Base-by-base conservation (phyloP, 495 filamentous ascomycete genomes). In the Aspergillus nidulans region DNA sequence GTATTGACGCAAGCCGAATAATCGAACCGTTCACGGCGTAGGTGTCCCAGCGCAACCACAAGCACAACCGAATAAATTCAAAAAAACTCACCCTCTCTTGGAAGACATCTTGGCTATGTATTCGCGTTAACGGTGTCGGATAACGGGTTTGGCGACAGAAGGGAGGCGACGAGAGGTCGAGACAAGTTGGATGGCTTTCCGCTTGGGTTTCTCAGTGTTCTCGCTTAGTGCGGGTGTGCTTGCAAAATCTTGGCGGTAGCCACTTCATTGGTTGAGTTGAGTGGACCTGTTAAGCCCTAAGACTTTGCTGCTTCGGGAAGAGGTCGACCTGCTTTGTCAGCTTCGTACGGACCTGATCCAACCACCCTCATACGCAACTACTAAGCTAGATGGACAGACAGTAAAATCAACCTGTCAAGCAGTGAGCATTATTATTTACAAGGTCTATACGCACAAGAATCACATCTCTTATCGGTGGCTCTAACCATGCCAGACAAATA, bases 101-200 rank as follows among this genome's bases (percentile, higher is more conserved):
- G 78, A 80, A 78, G 78, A 80, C 78, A 81, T 81, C 63, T 76
- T 78, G 76, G 73, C 69, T 76, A 62, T 64, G 63, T 74, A 68
- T 77, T 67, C 39, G 38, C 24, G 65, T 66, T 64, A 64, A 68
- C 62, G 66, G 69, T 69, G 69, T 72, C 66, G 68, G 67, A 65
- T 71, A 69, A 66, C 64, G 56, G 71, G 63, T 64, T 61, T 64
- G 66, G 68, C 64, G 65, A 61, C 57, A 52, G 49, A 69, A 63
- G 63, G 51, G 63, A 57, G 63, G 62, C 50, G 59, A 61, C 58
- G 58, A 55, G 46, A 49, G 52, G 50, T 48, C 42, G 53, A 60
- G 53, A 53, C 52, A 44, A 55, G 51, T 38, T 34, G 40, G 49
- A 51, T 39, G 48, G 52, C 48, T 53, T 55, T 50, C 55, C 48